Evolutionary conservation across 495 filamentous ascomycete genomes (phyloP).

Genomic region (Paragyromitra xinjiangensis): DNA sequence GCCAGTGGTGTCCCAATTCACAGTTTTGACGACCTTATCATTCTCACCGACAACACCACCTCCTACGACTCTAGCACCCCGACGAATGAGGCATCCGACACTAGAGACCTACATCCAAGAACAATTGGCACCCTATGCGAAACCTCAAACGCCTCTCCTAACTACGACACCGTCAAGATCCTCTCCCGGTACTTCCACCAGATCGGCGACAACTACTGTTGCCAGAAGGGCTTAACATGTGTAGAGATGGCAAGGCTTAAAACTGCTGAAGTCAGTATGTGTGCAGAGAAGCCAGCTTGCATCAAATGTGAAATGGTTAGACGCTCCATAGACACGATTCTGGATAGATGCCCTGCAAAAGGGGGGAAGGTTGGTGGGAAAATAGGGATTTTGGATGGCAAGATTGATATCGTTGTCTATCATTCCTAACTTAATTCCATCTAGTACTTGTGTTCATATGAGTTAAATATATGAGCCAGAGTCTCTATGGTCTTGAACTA

Average conservation of each 20-base stretch:
- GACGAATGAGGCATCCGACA: not conserved
- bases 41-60: not conserved
- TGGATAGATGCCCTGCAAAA: not conserved
- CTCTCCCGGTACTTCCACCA: not conserved
- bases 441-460: not conserved
- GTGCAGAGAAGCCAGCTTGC: not conserved
- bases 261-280: not conserved
- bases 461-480: not conserved
- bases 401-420: not conserved
- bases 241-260: not conserved
- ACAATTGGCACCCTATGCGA: not conserved
- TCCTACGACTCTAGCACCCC: no score
- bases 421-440: not conserved
- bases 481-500: not conserved
- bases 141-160: not conserved
- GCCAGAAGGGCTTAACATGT: not conserved
- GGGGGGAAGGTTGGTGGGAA: not conserved
- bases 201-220: not conserved
- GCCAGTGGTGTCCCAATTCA: not conserved
- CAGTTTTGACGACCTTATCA: not conserved
- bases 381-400: not conserved
- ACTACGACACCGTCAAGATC: not conserved
- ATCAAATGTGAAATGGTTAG: not conserved
- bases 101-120: not conserved
- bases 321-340: not conserved